Evolutionary conservation across 2,329 filamentous ascomycete species (phyloP).

Genomic region (Cladophialophora bantiana): DNA sequence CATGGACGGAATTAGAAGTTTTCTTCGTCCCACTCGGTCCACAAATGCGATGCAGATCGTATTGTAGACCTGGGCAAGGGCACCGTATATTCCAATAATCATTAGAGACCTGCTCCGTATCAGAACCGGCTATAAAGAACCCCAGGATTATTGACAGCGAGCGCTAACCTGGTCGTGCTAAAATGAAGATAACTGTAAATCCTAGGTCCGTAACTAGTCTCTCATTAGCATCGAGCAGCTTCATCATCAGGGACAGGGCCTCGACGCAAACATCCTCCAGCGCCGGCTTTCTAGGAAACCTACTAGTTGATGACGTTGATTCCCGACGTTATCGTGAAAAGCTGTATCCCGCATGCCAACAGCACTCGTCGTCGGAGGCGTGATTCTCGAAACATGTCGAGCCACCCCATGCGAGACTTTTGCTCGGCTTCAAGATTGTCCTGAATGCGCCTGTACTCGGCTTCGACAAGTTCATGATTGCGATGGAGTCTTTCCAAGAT

Average conservation of each 20-base stretch:
- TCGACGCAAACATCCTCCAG: not conserved
- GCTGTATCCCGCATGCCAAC: conserved; percentile 58
- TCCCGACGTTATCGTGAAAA: conserved; percentile 58
- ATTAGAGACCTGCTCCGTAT: conserved; percentile 49
- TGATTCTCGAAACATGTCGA: conserved; percentile 53
- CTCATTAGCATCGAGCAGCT: not conserved
- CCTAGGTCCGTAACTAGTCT: conserved; percentile 47
- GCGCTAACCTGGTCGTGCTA: conserved; percentile 44
- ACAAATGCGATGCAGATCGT: conserved; percentile 55
- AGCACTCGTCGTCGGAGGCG: conserved; percentile 56
- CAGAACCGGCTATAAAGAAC: not conserved
- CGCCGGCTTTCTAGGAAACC: not conserved
- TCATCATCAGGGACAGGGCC: not conserved
- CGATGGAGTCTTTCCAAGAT: conserved; percentile 46
- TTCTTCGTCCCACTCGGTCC: conserved; percentile 58
- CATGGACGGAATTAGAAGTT: conserved; percentile 55
- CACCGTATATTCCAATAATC: conserved; percentile 60
- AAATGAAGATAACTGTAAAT: conserved; percentile 57
- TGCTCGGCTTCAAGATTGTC: conserved; percentile 49
- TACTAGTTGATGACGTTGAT: conserved; percentile 55
- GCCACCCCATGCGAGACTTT: conserved; percentile 46
- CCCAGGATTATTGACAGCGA: not conserved
- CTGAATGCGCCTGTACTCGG: conserved; percentile 52
- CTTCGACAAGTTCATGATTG: conserved; percentile 48
- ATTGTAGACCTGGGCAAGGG: conserved; percentile 58